These are phyloP conservation scores for Zasmidium citrigriseum DNA, from an alignment of 2,329 filamentous ascomycete species.

Conservation along the genomic window DNA sequence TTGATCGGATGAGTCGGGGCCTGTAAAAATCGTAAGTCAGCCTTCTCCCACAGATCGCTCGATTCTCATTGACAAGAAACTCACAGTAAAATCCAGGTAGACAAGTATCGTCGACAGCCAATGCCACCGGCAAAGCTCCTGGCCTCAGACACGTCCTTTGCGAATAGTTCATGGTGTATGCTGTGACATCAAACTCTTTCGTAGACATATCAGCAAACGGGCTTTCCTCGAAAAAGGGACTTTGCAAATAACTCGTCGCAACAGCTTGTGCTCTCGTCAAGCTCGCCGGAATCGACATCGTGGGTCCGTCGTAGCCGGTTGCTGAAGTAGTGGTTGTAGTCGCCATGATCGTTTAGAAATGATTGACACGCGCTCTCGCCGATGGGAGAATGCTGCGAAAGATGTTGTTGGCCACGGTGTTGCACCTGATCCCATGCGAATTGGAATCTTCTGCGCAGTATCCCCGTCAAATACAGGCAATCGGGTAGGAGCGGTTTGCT, in stretches of 20 bases:
- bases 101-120: conserved; percentile 34
- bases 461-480: not conserved
- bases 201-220: conserved; percentile 23
- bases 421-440: not conserved
- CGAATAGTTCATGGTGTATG: conserved; percentile 22
- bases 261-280: not conserved
- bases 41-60: not conserved
- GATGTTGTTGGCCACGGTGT: not conserved
- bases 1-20: conserved; percentile 28
- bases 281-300: not conserved
- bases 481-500: not conserved
- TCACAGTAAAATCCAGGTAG: conserved; percentile 29
- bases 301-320: not conserved
- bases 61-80: conserved; percentile 4
- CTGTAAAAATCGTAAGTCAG: conserved; percentile 10
- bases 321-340: not conserved
- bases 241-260: not conserved
- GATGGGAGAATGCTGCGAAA: not conserved
- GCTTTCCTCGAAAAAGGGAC: not conserved
- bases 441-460: not conserved
- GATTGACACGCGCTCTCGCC: not conserved
- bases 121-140: conserved; percentile 30
- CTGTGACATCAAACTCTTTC: conserved; percentile 23
- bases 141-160: conserved; percentile 26
- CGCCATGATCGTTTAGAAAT: conserved; percentile 1